Conservation (phyloP, 1,284 basidiomycete species). For the Irpex rosettiformis region DNA sequence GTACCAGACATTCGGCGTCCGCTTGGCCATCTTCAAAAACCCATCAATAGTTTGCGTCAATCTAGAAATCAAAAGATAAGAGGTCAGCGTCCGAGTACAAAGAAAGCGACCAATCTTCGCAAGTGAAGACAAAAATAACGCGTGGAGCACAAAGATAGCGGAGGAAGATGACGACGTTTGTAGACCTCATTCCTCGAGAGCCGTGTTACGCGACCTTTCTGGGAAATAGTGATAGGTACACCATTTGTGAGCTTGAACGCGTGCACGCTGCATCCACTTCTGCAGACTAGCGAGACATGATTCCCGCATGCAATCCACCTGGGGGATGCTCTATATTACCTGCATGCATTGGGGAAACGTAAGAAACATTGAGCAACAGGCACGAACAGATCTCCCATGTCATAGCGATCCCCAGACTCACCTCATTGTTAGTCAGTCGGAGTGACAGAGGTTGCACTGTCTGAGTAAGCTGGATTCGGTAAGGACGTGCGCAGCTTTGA, state of each 20-base stretch:
- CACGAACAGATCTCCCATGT: neutral
- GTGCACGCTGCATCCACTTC: too few relatives aligned
- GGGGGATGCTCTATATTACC: too few relatives aligned
- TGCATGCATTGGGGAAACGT: too few relatives aligned
- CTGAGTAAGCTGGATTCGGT: neutral
- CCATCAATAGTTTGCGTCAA: slow-evolving; percentile 32
- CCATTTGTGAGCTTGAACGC: too few relatives aligned
- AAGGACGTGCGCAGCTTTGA: neutral
- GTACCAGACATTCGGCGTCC: slow-evolving; percentile 29
- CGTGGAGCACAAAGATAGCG: neutral
- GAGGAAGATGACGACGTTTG: neutral
- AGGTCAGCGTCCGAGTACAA: slow-evolving; percentile 1
- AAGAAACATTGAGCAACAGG: neutral
- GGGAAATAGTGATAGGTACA: too few relatives aligned
- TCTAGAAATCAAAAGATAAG: slow-evolving; percentile 15
- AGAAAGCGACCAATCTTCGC: neutral
- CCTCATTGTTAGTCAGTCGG: neutral
- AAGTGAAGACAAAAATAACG: neutral
- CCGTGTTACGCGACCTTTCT: too few relatives aligned
- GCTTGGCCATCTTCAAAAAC: slow-evolving; percentile 35
- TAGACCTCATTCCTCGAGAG: too few relatives aligned
- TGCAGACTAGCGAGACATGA: too few relatives aligned
- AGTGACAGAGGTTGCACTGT: neutral
- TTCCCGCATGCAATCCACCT: too few relatives aligned
- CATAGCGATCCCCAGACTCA: neutral